Base-by-base conservation (phyloP, 2,329 filamentous ascomycete genomes). In the Aspergillus melleus region DNA sequence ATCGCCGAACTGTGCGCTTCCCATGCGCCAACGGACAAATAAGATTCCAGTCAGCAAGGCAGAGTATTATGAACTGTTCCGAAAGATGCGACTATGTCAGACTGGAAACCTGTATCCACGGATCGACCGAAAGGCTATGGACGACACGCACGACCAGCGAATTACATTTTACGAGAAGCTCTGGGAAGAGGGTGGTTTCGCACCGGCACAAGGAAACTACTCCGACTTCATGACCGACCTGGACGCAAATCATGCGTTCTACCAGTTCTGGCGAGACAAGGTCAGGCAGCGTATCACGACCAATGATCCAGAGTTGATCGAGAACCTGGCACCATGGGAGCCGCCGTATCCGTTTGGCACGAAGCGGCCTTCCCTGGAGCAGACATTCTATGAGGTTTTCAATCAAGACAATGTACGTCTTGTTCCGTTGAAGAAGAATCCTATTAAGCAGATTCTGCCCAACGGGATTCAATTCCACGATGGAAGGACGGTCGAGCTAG, bases 1-100 rank as follows among this genome's bases (percentile, higher is more conserved):
- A 12, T 90, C 87, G 1, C 87, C 88, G 0, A 90, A 90, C 63
- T 73, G 88, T 3, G 84, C 84, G 0, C 67, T 89, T 1, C 86
- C 86, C 0, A 88, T 90, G 85, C 76, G 79, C 2, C 80, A 83
- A 60, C 74, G 76, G 3, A 60, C 75, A 2, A 32, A 32, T 12
- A 32, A 32, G 9, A 12, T 32, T 11, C 6, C 30, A 10, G 30
- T 32, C 30, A 12, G 11, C 30, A 32, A 32, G 30, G 3, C 30
- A 32, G 30, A 32, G 11, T 32, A 32, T 4, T 6, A 12, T 9
- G 30, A 32, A 3, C 8, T 32, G 6, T 32, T 32, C 3, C 30
- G 9, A 32, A 32, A 11, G 9, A 32, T 32, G 30, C 30, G 30
- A 11, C 30, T 32, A 2, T 32, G 9, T 10, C 30, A 32, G 9